Percentiles rank a stretch among this genome's conserved stretches.
Evolutionary conservation across 139 green algal genomes (phyloP).

Genomic region (Micromonas pusilla): DNA sequence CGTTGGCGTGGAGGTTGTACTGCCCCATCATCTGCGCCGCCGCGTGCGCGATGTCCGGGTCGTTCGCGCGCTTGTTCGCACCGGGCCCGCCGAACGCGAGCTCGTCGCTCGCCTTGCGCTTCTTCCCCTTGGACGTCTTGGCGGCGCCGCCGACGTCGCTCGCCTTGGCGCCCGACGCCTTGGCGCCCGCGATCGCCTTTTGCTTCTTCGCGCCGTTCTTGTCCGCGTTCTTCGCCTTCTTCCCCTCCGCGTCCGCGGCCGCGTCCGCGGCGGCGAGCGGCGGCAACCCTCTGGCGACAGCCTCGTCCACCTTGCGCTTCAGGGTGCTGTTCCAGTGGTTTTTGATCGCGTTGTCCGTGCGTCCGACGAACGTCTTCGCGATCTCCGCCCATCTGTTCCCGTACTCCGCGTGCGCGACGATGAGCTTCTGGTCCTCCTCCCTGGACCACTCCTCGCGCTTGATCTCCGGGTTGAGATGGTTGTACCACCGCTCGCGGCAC

Average conservation of each 20-base stretch:
- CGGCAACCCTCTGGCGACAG: neutral
- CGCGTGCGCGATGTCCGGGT: too few relatives aligned
- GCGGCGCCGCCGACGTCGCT: neutral
- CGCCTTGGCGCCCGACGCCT: slow-evolving; percentile 11
- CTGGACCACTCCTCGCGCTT: slow-evolving; percentile 48
- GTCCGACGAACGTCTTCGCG: slow-evolving; percentile 57
- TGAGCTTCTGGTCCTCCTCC: slow-evolving; percentile 30
- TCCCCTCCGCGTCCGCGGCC: neutral
- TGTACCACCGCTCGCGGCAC: slow-evolving; percentile 64
- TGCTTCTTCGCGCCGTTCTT: neutral
- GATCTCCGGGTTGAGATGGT: slow-evolving; percentile 64
- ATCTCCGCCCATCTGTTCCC: slow-evolving; percentile 80
- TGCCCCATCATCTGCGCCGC: too few relatives aligned
- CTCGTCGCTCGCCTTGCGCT: neutral
- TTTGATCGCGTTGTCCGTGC: slow-evolving; percentile 90
- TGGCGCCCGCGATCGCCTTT: neutral
- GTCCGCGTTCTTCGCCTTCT: neutral
- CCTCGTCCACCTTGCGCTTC: slow-evolving; percentile 34
- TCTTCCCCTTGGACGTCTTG: neutral
- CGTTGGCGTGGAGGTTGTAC: too few relatives aligned
- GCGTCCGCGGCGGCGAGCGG: neutral
- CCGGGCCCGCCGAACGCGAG: neutral
- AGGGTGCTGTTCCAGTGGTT: slow-evolving; percentile 75
- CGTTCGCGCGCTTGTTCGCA: neutral
- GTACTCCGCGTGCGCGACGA: neutral